A percentile compares a stretch with the other conserved stretches of the same genome.
Conservation (phyloP, 1,139 yeast species). For the Blastobotrys buckinghamii region DNA sequence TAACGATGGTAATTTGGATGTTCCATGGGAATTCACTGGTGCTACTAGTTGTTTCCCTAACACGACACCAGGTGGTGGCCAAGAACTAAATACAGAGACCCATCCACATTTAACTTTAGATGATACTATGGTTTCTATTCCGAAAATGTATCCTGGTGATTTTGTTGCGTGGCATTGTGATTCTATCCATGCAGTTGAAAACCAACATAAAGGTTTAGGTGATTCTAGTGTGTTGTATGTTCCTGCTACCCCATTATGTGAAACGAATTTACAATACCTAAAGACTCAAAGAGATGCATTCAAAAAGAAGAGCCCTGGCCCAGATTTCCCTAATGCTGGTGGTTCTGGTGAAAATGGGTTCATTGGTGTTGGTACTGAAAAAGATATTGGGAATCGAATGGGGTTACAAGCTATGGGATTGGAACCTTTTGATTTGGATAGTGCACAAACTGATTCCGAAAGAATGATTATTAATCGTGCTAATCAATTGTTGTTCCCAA, state of each 20-base stretch:
- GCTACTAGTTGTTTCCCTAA: slow-evolving; percentile 20
- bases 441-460: slow-evolving; percentile 15
- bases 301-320: slow-evolving; percentile 27
- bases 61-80: slow-evolving; percentile 31
- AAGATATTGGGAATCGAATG: slow-evolving; percentile 7
- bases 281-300: slow-evolving; percentile 31
- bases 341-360: slow-evolving; percentile 26
- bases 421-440: slow-evolving; percentile 14
- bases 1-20: slow-evolving; percentile 14
- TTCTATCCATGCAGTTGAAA: slow-evolving; percentile 44
- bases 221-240: slow-evolving; percentile 41
- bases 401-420: slow-evolving; percentile 16
- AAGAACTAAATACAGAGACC: slow-evolving; percentile 26
- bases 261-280: slow-evolving; percentile 26
- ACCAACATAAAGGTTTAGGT: slow-evolving; percentile 35
- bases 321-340: slow-evolving; percentile 36
- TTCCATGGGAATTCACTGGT: slow-evolving; percentile 22
- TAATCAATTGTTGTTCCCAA: slow-evolving; percentile 12
- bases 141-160: slow-evolving; percentile 32
- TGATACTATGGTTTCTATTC: slow-evolving; percentile 24
- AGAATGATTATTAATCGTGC: slow-evolving; percentile 15
- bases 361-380: slow-evolving; percentile 12
- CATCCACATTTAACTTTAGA: slow-evolving; percentile 28
- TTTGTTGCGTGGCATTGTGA: slow-evolving; percentile 50
- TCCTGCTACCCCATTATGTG: slow-evolving; percentile 34